Evolutionary conservation across 73 alveolate genomes (phyloP), one percentile per base, ranked within the genome.

Genomic region (Paramecium bursaria): DNA sequence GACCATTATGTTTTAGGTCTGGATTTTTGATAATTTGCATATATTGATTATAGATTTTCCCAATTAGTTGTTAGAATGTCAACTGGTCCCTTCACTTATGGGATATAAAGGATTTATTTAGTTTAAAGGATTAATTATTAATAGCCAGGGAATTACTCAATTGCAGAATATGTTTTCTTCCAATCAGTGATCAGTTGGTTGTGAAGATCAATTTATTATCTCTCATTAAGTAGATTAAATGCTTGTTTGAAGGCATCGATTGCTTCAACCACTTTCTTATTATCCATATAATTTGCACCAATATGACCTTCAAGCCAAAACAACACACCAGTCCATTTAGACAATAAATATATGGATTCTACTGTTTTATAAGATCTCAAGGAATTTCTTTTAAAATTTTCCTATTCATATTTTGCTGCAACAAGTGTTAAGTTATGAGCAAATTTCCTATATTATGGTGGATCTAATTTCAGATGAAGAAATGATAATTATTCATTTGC

Each of bases 221-320:
- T 31, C 44, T 67, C 82, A 39, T 67, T 67, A 39, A 67, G 21
- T 67, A 25, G 35, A 67, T 67, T 67, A 23, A 67, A 67, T 67
- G 61, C 82, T 27, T 21, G 44, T 42, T 67, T 67, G 44, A 67
- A 67, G 17, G 82, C 26, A 67, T 67, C 82, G 21, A 67, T 15
- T 1, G 82, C 82, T 42, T 67, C 82, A 15, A 19, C 14, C 0
- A 67, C 19, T 67, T 11, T 67, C n/a, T 42, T 17, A 67, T 67
- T 67, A 6, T 67, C 82, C 13, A 67, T 39, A 67, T 47, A 67
- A 67, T 67, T 67, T 10, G 60, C 82, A 7, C 82, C 82, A 30
- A 67, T 67, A 39, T 67, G 82, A 3, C 82, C 82, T 67, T 67
- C 53, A 11, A 67, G 21, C 82, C 82, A 67, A 42, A 67, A 67